A percentile compares a stretch with the other conserved stretches of the same genome.
Evolutionary conservation across 257 asterid species (phyloP).

Genomic region (Echium plantagineum): DNA sequence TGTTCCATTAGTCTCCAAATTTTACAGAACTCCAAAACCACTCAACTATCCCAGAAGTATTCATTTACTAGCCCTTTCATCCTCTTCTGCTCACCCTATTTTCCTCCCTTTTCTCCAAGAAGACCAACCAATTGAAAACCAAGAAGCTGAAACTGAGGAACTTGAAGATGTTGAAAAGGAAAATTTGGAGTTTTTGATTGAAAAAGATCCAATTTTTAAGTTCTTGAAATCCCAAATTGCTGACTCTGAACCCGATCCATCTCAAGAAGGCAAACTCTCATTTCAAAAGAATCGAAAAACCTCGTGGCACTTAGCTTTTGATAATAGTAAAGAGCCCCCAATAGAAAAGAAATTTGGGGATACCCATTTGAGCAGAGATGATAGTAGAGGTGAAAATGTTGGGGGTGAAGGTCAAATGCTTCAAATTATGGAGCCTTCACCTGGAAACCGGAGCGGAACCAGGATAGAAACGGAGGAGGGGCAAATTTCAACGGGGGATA

Average conservation of each 20-base stretch:
- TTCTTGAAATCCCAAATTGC: constrained; percentile 49
- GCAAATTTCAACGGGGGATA: constrained; percentile 64
- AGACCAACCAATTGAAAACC: constrained; percentile 15
- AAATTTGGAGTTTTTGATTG: constrained; percentile 7
- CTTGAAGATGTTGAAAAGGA: constrained; percentile 5
- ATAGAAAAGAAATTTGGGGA: constrained; percentile 7
- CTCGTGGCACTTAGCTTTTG: constrained; percentile 65
- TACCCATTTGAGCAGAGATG: not conserved
- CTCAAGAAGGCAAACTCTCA: constrained; percentile 41
- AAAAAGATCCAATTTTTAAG: constrained; percentile 53
- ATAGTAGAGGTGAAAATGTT: constrained; percentile 1
- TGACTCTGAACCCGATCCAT: constrained; percentile 46
- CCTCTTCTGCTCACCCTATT: constrained; percentile 25
- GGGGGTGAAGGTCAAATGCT: constrained; percentile 32
- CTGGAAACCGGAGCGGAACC: constrained; percentile 13
- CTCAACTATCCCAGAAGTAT: constrained; percentile 11
- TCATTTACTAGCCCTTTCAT: constrained; percentile 17
- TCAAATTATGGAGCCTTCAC: constrained; percentile 41
- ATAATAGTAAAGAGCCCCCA: constrained; percentile 16
- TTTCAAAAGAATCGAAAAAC: constrained; percentile 52
- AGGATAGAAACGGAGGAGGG: too few relatives aligned
- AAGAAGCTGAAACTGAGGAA: constrained; percentile 9
- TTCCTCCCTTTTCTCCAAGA: constrained; percentile 61
- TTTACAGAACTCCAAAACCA: constrained; percentile 21
- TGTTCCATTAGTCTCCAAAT: constrained; percentile 11